phyloP scores from a whole-genome alignment of 495 filamentous ascomycete genomes.

The Neurospora sp. region DNA sequence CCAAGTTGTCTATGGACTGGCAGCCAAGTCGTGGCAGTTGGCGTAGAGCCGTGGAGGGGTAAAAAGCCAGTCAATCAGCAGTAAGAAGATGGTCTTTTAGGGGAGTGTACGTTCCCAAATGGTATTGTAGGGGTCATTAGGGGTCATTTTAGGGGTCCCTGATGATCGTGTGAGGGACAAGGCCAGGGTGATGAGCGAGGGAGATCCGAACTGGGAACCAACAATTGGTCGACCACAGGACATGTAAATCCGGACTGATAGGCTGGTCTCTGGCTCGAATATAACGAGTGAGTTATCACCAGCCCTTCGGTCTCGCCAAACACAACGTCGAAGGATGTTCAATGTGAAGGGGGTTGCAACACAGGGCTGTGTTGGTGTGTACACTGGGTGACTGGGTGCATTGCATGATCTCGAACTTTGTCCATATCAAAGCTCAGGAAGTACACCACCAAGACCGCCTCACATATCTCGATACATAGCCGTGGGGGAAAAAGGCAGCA shows the following conservation, averaged over 20 bases:
- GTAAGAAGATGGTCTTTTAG: neutral
- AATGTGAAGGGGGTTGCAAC: neutral
- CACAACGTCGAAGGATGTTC: neutral
- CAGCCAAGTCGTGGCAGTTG: neutral
- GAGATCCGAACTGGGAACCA: neutral
- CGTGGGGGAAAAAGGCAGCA: neutral
- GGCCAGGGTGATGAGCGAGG: neutral
- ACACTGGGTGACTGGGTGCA: neutral
- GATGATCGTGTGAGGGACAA: neutral
- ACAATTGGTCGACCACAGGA: neutral
- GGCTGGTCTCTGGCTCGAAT: neutral
- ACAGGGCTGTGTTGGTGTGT: neutral
- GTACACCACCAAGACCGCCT: neutral
- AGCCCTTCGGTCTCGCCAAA: neutral
- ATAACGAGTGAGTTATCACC: neutral
- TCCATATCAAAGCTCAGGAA: neutral
- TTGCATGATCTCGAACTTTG: neutral
- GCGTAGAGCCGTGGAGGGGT: neutral
- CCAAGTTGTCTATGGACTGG: neutral
- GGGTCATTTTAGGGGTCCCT: neutral
- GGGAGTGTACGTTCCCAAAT: neutral
- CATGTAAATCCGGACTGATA: neutral
- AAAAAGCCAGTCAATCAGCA: neutral
- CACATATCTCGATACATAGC: neutral
- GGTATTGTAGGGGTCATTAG: neutral